These are phyloP conservation scores for Candida parachauliodes DNA, from an alignment of 805 yeast species.

Conservation along the genomic window DNA sequence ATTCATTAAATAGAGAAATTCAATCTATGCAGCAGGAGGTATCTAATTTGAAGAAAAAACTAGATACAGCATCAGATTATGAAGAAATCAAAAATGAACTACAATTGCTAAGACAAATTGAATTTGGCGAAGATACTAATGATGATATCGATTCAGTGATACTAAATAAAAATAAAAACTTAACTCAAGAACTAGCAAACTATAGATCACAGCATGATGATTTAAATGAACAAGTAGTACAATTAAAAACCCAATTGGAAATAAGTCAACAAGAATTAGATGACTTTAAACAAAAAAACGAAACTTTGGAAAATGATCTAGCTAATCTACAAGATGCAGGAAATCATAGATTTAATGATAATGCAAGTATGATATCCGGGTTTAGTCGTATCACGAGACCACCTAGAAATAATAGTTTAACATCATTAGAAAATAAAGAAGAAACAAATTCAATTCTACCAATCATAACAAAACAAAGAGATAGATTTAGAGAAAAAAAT, in stretches of 20 bases:
- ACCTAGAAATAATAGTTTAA: slow-evolving; percentile 20
- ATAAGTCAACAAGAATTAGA: slow-evolving; percentile 35
- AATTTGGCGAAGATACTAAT: slow-evolving; percentile 53
- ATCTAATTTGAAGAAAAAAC: slow-evolving; percentile 44
- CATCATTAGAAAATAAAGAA: slow-evolving; percentile 7
- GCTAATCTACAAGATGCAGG: slow-evolving; percentile 47
- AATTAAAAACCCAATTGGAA: slow-evolving; percentile 37
- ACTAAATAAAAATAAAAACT: slow-evolving; percentile 65
- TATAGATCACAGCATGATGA: slow-evolving; percentile 57
- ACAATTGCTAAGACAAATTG: slow-evolving; percentile 66
- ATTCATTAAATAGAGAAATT: slow-evolving; percentile 43
- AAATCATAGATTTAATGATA: slow-evolving; percentile 47
- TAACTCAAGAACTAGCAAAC: slow-evolving; percentile 66
- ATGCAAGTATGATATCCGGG: slow-evolving; percentile 67
- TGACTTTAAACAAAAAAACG: slow-evolving; percentile 45
- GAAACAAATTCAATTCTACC: slow-evolving; percentile 60
- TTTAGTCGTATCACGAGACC: slow-evolving; percentile 23
- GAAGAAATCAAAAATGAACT: slow-evolving; percentile 78
- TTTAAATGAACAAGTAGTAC: slow-evolving; percentile 34
- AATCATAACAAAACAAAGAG: slow-evolving; percentile 91
- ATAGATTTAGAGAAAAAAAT: slow-evolving; percentile 80
- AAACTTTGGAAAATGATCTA: slow-evolving; percentile 72
- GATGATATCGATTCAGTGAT: slow-evolving; percentile 54
- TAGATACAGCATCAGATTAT: slow-evolving; percentile 61
- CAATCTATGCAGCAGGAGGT: slow-evolving; percentile 49